Evolutionary conservation across 345 rosid species (phyloP).

Genomic region (Camelina sativa): DNA sequence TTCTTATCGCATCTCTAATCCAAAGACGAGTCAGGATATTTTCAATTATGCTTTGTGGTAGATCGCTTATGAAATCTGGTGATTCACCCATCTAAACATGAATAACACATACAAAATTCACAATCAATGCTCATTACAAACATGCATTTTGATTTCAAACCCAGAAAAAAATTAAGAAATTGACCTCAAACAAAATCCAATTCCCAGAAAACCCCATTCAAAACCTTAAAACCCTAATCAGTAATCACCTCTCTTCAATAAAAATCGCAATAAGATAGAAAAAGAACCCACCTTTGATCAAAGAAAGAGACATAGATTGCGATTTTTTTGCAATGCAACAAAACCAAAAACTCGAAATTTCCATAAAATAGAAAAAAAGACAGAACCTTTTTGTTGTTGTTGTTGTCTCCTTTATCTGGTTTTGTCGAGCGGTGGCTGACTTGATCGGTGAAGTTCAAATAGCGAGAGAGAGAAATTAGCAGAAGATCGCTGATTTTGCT

Average conservation of each 20-base stretch:
- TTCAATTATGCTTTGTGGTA: slow-evolving; percentile 84
- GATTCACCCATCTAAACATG: slow-evolving; percentile 53
- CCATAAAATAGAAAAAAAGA: background rate
- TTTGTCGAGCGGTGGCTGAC: slow-evolving; percentile 7
- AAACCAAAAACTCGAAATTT: slow-evolving; percentile 11
- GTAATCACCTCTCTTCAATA: background rate
- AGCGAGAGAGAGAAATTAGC: background rate
- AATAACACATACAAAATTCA: background rate
- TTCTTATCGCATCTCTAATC: slow-evolving; percentile 72
- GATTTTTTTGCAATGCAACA: slow-evolving; percentile 27
- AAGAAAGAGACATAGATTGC: slow-evolving; percentile 17
- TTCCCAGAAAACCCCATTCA: slow-evolving; percentile 8
- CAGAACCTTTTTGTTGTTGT: background rate
- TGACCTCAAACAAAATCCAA: slow-evolving; percentile 4
- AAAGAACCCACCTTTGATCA: background rate
- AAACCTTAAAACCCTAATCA: slow-evolving; percentile 11
- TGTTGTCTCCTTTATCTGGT: slow-evolving; percentile 8
- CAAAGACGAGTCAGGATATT: slow-evolving; percentile 70
- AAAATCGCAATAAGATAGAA: background rate
- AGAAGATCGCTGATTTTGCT: slow-evolving; percentile 30
- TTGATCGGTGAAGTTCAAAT: slow-evolving; percentile 15
- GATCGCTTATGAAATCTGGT: slow-evolving; percentile 66
- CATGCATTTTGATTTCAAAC: slow-evolving; percentile 11
- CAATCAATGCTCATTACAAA: background rate
- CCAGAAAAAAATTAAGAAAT: background rate